Conservation (phyloP, 768 basidiomycete species). For the Daedaleopsis sinensis region DNA sequence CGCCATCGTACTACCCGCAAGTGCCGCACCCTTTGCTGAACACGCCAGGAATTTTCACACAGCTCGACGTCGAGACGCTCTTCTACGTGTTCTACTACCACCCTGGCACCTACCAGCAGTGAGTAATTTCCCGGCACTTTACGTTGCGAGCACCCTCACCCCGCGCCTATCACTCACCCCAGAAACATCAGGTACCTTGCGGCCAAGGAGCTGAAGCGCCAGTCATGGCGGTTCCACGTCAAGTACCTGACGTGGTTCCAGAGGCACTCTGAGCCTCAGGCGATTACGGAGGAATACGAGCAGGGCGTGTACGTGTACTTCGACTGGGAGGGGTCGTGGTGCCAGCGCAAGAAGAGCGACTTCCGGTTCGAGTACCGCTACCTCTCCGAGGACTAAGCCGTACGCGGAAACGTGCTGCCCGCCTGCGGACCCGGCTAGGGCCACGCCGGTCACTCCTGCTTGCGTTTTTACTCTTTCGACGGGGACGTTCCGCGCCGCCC, state of each 20-base stretch:
- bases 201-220: constrained; percentile 94
- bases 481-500: not conserved
- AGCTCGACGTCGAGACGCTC: constrained; percentile 94
- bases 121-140: constrained; percentile 32
- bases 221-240: constrained; percentile 99
- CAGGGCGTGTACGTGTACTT: constrained; percentile 99
- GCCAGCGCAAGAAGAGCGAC: constrained; percentile 96
- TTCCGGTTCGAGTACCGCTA: constrained; percentile 98
- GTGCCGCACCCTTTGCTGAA: constrained; percentile 77
- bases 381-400: constrained; percentile 79
- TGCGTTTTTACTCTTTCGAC: too few species aligned
- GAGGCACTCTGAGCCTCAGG: constrained; percentile 95
- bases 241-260: constrained; percentile 99
- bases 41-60: constrained; percentile 82
- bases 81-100: constrained; percentile 99
- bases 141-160: not conserved
- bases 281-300: constrained; percentile 99
- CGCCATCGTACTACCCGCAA: constrained; percentile 96
- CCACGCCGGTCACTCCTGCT: not conserved
- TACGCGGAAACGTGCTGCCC: constrained; percentile 1
- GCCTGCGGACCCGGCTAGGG: not conserved
- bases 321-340: constrained; percentile 99
- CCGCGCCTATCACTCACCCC: not conserved
- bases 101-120: constrained; percentile 98
- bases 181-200: constrained; percentile 73